Conservation (phyloP, 441 rosid genomes). For the Biscutella laevigata region DNA sequence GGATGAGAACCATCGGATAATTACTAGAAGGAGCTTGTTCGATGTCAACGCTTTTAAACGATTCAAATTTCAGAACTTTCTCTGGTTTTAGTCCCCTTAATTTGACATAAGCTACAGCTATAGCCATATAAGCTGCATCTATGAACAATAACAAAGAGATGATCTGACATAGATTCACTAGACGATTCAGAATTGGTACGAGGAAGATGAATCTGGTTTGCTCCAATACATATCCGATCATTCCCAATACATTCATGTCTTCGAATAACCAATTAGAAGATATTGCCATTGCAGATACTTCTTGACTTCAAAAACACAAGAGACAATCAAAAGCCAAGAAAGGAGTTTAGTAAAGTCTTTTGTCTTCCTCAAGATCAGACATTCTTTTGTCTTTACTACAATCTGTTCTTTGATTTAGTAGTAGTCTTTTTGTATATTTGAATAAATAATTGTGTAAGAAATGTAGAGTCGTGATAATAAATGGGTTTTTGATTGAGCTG, state of each 20-base stretch:
- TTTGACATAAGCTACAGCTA: conserved; percentile 21
- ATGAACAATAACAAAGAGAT: conserved; percentile 23
- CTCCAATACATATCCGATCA: conserved; percentile 25
- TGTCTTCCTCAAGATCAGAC: conserved; percentile 14
- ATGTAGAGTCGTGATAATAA: conserved; percentile 20
- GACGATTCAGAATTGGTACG: conserved; percentile 18
- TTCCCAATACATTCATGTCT: conserved; percentile 16
- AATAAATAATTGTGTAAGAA: conserved; percentile 1
- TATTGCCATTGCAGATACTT: conserved; percentile 5
- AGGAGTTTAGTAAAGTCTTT: neutral
- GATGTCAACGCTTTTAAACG: conserved; percentile 14
- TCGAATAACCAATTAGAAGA: conserved; percentile 17
- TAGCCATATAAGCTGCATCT: conserved; percentile 27
- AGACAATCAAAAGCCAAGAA: neutral
- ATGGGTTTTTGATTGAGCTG: conserved; percentile 17
- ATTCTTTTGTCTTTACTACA: conserved; percentile 13
- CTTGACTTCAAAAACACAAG: neutral
- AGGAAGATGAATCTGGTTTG: conserved; percentile 26
- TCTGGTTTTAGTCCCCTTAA: conserved; percentile 19
- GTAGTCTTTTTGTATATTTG: conserved; percentile 4
- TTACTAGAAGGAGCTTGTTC: conserved; percentile 23
- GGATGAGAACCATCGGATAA: conserved; percentile 25
- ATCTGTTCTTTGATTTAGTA: conserved; percentile 16
- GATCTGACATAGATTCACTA: conserved; percentile 22
- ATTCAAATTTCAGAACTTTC: conserved; percentile 26